Evolutionary conservation across 2,329 filamentous ascomycete genomes (phyloP).

Genomic region (Alternaria novae-zelandiae): DNA sequence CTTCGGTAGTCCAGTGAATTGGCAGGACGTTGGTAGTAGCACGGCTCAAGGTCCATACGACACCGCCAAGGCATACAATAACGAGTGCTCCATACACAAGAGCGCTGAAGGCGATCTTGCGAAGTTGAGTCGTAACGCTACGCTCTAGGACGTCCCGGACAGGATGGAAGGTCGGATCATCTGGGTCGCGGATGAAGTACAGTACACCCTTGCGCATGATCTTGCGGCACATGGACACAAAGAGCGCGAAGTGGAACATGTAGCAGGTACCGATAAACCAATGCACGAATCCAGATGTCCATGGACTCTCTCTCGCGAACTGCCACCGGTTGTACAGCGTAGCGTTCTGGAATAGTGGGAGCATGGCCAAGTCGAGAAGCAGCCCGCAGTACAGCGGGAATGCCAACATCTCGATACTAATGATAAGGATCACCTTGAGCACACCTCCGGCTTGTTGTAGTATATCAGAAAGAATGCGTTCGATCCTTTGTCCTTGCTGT

Average conservation of each 20-base stretch:
- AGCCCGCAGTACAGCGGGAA: slow-evolving; percentile 96
- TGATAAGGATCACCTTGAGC: slow-evolving; percentile 96
- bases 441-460: slow-evolving; percentile 94
- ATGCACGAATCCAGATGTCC: slow-evolving; percentile 93
- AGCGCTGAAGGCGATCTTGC: slow-evolving; percentile 95
- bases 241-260: slow-evolving; percentile 99
- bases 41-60: slow-evolving; percentile 87
- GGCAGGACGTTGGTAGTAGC: slow-evolving; percentile 76
- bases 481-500: slow-evolving; percentile 63
- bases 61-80: slow-evolving; percentile 89
- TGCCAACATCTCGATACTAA: slow-evolving; percentile 97
- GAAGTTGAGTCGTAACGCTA: slow-evolving; percentile 87
- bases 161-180: slow-evolving; percentile 97
- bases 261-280: slow-evolving; percentile 99
- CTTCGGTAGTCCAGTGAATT: slow-evolving; percentile 90
- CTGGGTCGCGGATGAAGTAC: slow-evolving; percentile 97
- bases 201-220: slow-evolving; percentile 94
- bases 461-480: slow-evolving; percentile 79
- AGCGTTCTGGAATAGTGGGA: slow-evolving; percentile 86
- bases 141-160: slow-evolving; percentile 95
- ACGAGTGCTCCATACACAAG: slow-evolving; percentile 94
- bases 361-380: slow-evolving; percentile 83
- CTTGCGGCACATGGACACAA: slow-evolving; percentile 98
- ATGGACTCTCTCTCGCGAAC: slow-evolving; percentile 79
- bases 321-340: slow-evolving; percentile 77